These are phyloP conservation scores for Flaveria sonorensis DNA, from an alignment of 129 eudicot species.

Conservation along the genomic window DNA sequence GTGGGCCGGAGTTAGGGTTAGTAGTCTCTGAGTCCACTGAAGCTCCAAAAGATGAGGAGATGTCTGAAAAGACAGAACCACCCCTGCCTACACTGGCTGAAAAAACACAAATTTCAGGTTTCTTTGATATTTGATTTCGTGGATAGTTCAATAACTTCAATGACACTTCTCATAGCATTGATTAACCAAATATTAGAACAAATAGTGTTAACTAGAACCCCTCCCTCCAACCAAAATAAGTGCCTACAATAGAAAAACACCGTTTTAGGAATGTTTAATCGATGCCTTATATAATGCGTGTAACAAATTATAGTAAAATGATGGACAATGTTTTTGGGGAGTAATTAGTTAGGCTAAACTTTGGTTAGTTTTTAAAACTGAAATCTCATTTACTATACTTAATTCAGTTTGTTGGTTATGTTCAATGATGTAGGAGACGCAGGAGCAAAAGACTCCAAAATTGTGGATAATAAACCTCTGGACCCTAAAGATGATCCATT, in stretches of 20 bases:
- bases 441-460: slow-evolving; percentile 41
- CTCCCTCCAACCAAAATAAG: background rate
- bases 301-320: background rate
- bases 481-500: slow-evolving; percentile 39
- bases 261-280: background rate
- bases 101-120: slow-evolving; percentile 55
- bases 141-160: slow-evolving; percentile 5
- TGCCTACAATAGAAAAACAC: background rate
- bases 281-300: background rate
- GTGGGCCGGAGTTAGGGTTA: slow-evolving; percentile 24
- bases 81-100: slow-evolving; percentile 34
- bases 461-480: slow-evolving; percentile 26
- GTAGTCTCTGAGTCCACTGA: slow-evolving; percentile 39
- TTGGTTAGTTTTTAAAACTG: background rate
- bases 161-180: background rate
- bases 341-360: background rate
- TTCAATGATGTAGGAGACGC: slow-evolving; percentile 37
- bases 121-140: slow-evolving; percentile 8
- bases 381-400: background rate
- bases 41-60: slow-evolving; percentile 51
- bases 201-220: background rate
- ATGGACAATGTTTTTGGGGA: background rate
- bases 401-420: slow-evolving; percentile 10
- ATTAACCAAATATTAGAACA: background rate
- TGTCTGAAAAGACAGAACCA: slow-evolving; percentile 49